Conservation (phyloP, 1,284 basidiomycete genomes). For the Wallemia hederae region DNA sequence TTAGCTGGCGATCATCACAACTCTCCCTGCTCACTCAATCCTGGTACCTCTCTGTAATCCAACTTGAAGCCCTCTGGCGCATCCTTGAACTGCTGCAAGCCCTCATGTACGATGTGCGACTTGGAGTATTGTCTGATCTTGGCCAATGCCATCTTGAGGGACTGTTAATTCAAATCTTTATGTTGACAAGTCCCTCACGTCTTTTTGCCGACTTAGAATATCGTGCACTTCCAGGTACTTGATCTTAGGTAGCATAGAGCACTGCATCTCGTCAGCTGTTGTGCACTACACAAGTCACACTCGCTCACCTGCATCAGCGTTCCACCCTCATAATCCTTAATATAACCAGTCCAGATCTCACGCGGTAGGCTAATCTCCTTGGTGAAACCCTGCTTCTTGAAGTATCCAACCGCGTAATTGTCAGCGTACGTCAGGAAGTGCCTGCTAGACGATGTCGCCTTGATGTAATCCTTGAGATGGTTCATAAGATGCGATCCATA, state of each 20-base stretch:
- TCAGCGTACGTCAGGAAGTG: slow-evolving; percentile 96
- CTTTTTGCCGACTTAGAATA: slow-evolving; percentile 53
- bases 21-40: slow-evolving; percentile 19
- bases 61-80: slow-evolving; percentile 14
- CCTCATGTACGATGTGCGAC: slow-evolving; percentile 60
- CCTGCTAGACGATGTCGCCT: slow-evolving; percentile 48
- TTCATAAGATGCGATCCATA: slow-evolving; percentile 99
- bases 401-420: slow-evolving; percentile 96
- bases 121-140: slow-evolving; percentile 71
- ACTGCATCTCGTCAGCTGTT: slow-evolving; percentile 18
- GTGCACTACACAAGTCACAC: neutral
- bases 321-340: slow-evolving; percentile 99
- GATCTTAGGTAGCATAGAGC: slow-evolving; percentile 69
- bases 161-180: neutral
- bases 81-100: slow-evolving; percentile 45
- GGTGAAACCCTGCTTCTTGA: slow-evolving; percentile 95
- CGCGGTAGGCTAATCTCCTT: slow-evolving; percentile 83
- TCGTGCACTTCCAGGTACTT: slow-evolving; percentile 62
- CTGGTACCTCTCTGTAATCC: slow-evolving; percentile 40
- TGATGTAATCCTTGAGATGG: slow-evolving; percentile 82
- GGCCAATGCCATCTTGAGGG: slow-evolving; percentile 32
- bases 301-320: slow-evolving; percentile 63
- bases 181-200: slow-evolving; percentile 18
- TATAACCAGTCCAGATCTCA: slow-evolving; percentile 89
- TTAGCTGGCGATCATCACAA: slow-evolving; percentile 1